These are phyloP conservation scores for Lyophyllum shimeji DNA, from an alignment of 768 basidiomycete species.

Conservation along the genomic window DNA sequence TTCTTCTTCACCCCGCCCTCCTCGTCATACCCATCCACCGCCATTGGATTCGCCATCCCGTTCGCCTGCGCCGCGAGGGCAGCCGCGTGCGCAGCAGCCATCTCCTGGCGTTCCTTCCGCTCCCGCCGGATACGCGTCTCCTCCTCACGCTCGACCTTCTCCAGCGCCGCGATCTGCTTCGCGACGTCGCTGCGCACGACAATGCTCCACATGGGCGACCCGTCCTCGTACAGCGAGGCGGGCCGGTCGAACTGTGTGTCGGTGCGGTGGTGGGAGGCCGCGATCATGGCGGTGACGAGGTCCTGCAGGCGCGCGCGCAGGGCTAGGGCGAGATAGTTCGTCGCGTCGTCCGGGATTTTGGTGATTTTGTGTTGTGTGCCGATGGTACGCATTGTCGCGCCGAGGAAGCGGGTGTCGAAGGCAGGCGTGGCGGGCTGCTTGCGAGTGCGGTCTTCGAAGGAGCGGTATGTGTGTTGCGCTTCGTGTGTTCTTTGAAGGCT, in stretches of 20 bases:
- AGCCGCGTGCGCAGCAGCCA: slow-evolving; percentile 68
- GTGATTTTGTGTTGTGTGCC: slow-evolving; percentile 69
- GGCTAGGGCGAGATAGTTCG: slow-evolving; percentile 78
- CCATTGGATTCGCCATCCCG: slow-evolving; percentile 28
- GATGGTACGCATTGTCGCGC: slow-evolving; percentile 66
- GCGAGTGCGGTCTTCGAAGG: slow-evolving; percentile 75
- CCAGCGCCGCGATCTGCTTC: slow-evolving; percentile 74
- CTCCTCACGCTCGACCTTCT: slow-evolving; percentile 81
- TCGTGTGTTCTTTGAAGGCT: slow-evolving; percentile 66
- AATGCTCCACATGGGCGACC: slow-evolving; percentile 81
- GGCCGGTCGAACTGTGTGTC: slow-evolving; percentile 70
- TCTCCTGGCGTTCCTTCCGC: slow-evolving; percentile 74
- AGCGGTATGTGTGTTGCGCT: slow-evolving; percentile 59
- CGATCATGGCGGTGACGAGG: slow-evolving; percentile 65
- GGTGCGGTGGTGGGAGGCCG: slow-evolving; percentile 65
- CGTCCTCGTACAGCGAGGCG: slow-evolving; percentile 64
- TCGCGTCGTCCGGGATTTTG: slow-evolving; percentile 64
- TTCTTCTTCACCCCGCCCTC: slow-evolving; percentile 70
- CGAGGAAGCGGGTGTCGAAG: slow-evolving; percentile 67
- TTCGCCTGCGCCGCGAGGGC: slow-evolving; percentile 58
- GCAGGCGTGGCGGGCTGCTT: slow-evolving; percentile 72
- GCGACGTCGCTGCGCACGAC: slow-evolving; percentile 75
- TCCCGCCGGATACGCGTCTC: slow-evolving; percentile 74
- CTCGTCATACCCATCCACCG: slow-evolving; percentile 34
- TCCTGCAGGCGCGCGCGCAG: slow-evolving; percentile 74